Base-by-base conservation (phyloP, 495 filamentous ascomycete species). In the Aspergillus saccharolyticus region DNA sequence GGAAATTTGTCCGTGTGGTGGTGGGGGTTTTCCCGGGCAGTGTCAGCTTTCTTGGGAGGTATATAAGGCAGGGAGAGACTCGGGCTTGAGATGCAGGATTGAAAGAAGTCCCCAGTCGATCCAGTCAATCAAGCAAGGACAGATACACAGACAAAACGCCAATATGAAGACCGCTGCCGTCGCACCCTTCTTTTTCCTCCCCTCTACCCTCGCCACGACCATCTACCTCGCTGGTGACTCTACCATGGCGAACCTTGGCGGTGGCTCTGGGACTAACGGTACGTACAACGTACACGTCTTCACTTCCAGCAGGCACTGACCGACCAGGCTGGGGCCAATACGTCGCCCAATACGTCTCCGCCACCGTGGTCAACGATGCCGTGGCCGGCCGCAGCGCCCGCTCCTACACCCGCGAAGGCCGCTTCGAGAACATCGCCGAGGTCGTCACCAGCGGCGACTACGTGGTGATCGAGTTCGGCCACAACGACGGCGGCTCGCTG, bases 401-500 rank as follows among this genome's bases (percentile, higher is more conserved):
- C 58, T 82, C 77, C 52, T 87, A 77, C 69, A 82, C 76, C 0
- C 77, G 81, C 58, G 84, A 86, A 66, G 78, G 77, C 50, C 83
- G 80, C 24, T 87, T 87, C 74, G 60, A 73, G 44, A 73, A 72
- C 15, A 77, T 87, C 59, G 77, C 79, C 62, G 57, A 64, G 46
- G 55, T 70, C 18, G 69, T 85, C 17, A 54, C 75, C 42, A 20
- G 72, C 8, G 80, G 78, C 45, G 83, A 87, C 67, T 81, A 73
- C 65, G 81, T 85, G 42, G 70, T 85, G 46, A 84, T 85, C 62
- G 81, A 83, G 60, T 85, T 87, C 57, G 83, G 84, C 1, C 83
- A 87, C 74, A 87, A 87, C 66, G 84, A 86, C 62, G 83, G 84
- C 52, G 82, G 83, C 12, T 82, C 79, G 5, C 76, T 85, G 4